Percentiles rank a stretch among this genome's conserved stretches.
These are phyloP conservation scores for Lentinula raphanica DNA, from an alignment of 768 basidiomycete genomes.

Conservation along the genomic window DNA sequence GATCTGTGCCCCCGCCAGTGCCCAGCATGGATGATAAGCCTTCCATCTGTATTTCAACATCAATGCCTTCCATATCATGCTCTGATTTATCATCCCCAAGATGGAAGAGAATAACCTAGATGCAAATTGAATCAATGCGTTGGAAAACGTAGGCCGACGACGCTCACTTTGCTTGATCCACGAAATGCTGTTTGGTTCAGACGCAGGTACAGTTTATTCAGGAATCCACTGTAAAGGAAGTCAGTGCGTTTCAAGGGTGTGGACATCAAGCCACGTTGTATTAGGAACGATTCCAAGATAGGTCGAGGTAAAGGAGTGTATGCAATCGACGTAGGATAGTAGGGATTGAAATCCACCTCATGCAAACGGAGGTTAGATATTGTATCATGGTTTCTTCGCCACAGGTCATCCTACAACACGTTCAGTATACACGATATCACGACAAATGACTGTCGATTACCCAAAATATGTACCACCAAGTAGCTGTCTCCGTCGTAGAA, in stretches of 20 bases:
- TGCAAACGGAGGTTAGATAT: conserved; percentile 44
- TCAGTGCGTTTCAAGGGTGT: conserved; percentile 36
- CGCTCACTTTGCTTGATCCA: conserved; percentile 45
- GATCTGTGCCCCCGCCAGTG: conserved; percentile 65
- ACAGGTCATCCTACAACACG: conserved; percentile 60
- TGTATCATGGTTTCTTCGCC: conserved; percentile 63
- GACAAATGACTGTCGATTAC: conserved; percentile 29
- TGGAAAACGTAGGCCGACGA: background rate
- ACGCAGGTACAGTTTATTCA: conserved; percentile 69
- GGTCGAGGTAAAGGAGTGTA: conserved; percentile 64
- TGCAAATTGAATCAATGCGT: background rate
- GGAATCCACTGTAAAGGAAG: conserved; percentile 56
- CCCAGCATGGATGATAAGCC: conserved; percentile 49
- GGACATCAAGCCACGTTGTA: conserved; percentile 54
- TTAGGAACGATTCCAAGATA: conserved; percentile 58
- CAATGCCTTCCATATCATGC: conserved; percentile 62
- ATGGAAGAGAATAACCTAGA: conserved; percentile 59
- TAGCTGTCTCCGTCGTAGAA: conserved; percentile 39
- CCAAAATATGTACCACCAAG: conserved; percentile 83
- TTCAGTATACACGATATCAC: background rate
- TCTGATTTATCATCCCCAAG: conserved; percentile 46
- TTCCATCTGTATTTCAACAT: conserved; percentile 40
- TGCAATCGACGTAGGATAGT: conserved; percentile 67
- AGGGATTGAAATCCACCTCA: conserved; percentile 62
- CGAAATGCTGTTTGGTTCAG: conserved; percentile 64